Conservation (phyloP, 768 basidiomycete species). For the Lactifluus pinguis region DNA sequence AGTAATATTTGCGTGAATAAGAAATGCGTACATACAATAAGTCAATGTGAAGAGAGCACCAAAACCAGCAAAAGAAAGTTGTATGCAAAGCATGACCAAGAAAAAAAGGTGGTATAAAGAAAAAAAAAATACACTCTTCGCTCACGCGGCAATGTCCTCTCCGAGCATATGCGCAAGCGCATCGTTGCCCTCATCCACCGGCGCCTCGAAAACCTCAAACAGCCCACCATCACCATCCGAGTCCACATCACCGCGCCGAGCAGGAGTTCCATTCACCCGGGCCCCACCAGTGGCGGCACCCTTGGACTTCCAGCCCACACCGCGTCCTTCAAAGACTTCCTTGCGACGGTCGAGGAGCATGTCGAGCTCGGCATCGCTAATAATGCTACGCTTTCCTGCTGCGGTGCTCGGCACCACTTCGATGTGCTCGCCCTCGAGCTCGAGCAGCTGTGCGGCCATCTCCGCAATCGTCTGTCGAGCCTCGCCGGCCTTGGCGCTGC, state of each 20-base stretch:
- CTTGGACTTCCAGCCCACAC: conserved; percentile 54
- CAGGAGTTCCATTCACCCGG: too few species aligned
- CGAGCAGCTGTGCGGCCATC: conserved; percentile 68
- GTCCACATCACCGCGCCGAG: neutral
- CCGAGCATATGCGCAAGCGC: conserved; percentile 62
- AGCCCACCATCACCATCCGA: conserved; percentile 37
- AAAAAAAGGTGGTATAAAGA: neutral
- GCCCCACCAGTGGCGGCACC: too few species aligned
- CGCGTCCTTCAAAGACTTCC: conserved; percentile 61
- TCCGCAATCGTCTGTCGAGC: conserved; percentile 59
- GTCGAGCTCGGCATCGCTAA: conserved; percentile 76
- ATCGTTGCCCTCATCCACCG: conserved; percentile 55
- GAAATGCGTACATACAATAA: neutral
- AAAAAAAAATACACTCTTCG: too few species aligned
- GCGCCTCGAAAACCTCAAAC: conserved; percentile 73
- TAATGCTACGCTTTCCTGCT: conserved; percentile 58
- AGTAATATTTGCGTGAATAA: neutral
- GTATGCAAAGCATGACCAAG: neutral
- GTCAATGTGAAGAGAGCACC: neutral
- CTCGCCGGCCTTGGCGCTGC: conserved; percentile 34
- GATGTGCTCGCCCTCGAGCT: conserved; percentile 86
- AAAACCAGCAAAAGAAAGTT: neutral
- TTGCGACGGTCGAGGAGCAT: conserved; percentile 72
- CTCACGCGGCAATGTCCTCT: conserved; percentile 24
- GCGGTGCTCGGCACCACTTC: conserved; percentile 71